Evolutionary conservation across 1,284 basidiomycete species (phyloP).

Genomic region (Ganoderma meredithae): DNA sequence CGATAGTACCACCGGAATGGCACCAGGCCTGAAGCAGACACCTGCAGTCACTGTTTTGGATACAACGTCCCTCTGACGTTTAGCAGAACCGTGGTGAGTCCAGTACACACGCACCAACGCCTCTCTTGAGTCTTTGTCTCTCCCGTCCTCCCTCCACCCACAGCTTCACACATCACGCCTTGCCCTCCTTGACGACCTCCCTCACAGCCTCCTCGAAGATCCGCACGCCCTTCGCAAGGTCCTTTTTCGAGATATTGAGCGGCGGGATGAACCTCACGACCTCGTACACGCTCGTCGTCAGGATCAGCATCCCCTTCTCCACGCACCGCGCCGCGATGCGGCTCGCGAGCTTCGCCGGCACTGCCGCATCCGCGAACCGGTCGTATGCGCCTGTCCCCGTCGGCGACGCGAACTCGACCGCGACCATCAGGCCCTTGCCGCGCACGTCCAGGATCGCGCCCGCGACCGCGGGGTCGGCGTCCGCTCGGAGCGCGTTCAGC

Average conservation of each 20-base stretch:
- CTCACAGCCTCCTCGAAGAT: slow-evolving; percentile 70
- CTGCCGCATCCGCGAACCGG: slow-evolving; percentile 46
- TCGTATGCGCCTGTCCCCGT: slow-evolving; percentile 52
- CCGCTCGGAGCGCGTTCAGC: slow-evolving; percentile 62
- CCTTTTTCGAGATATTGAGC: slow-evolving; percentile 67
- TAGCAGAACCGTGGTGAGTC: too few species aligned
- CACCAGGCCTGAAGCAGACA: too few species aligned
- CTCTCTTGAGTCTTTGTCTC: not conserved
- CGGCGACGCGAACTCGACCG: slow-evolving; percentile 80
- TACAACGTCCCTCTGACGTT: too few species aligned
- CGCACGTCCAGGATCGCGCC: slow-evolving; percentile 78
- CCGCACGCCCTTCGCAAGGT: slow-evolving; percentile 64
- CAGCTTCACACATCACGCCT: not conserved
- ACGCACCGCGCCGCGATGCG: slow-evolving; percentile 84
- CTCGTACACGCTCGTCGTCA: slow-evolving; percentile 84
- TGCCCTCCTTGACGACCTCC: slow-evolving; percentile 62
- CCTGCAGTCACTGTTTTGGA: too few species aligned
- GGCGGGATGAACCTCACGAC: slow-evolving; percentile 84
- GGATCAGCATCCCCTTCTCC: slow-evolving; percentile 82
- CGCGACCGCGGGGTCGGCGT: slow-evolving; percentile 60
- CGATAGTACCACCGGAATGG: not conserved
- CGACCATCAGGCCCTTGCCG: slow-evolving; percentile 83
- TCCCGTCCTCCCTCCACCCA: not conserved
- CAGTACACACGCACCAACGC: not conserved
- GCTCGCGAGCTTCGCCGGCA: slow-evolving; percentile 73